Conservation (phyloP, 768 basidiomycete species). For the Lentinula lateritia region DNA sequence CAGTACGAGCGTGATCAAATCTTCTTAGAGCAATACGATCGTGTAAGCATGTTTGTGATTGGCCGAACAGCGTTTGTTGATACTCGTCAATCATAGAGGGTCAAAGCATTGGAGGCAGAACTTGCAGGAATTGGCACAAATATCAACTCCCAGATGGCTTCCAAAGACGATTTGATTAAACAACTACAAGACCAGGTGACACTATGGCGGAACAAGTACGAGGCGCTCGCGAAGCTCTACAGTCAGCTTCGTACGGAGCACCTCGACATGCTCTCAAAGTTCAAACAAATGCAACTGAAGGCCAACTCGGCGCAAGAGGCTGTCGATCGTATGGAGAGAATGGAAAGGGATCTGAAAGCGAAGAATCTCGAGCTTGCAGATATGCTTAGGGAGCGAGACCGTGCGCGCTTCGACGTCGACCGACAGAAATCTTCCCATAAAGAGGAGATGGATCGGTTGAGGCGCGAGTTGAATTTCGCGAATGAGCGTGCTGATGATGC, state of each 20-base stretch:
- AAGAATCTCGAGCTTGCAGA: slow-evolving; percentile 98
- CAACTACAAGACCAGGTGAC: slow-evolving; percentile 96
- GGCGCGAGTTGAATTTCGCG: slow-evolving; percentile 88
- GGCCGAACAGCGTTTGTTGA: background rate
- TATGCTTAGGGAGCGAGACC: slow-evolving; percentile 96
- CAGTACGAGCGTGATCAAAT: slow-evolving; percentile 99
- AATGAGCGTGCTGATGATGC: slow-evolving; percentile 98
- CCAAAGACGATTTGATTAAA: slow-evolving; percentile 94
- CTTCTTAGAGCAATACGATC: slow-evolving; percentile 95
- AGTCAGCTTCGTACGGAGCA: slow-evolving; percentile 97
- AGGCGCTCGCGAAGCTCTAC: slow-evolving; percentile 96
- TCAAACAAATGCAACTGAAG: slow-evolving; percentile 95
- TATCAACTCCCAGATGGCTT: slow-evolving; percentile 76
- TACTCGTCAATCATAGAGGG: slow-evolving; percentile 51
- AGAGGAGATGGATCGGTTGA: slow-evolving; percentile 89
- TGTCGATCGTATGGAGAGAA: slow-evolving; percentile 96
- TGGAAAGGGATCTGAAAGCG: slow-evolving; percentile 97
- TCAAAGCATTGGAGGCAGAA: slow-evolving; percentile 93
- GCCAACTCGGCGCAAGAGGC: slow-evolving; percentile 98
- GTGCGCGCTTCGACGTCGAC: slow-evolving; percentile 93
- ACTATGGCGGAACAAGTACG: slow-evolving; percentile 98
- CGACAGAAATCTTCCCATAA: slow-evolving; percentile 90
- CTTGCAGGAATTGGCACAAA: slow-evolving; percentile 69
- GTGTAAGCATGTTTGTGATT: slow-evolving; percentile 43
- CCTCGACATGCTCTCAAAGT: slow-evolving; percentile 93